Evolutionary conservation across 2,329 filamentous ascomycete species (phyloP).

Genomic region (Lizonia empirigonia): DNA sequence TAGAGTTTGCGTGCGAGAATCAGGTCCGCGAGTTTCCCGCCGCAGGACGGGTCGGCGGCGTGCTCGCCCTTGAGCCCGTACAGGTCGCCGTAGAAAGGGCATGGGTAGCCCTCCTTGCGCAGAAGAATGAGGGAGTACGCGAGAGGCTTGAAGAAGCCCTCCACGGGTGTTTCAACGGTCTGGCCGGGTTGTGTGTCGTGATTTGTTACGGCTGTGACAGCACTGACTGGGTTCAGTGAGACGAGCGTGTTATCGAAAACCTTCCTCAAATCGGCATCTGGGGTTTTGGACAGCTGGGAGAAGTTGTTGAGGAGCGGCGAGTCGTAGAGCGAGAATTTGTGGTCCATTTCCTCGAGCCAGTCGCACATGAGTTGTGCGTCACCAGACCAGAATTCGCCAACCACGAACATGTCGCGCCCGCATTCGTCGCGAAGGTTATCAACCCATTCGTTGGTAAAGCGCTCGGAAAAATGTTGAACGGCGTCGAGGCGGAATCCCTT

Average conservation of each 20-base stretch:
- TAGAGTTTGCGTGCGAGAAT: constrained; percentile 68
- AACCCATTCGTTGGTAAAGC: constrained; percentile 71
- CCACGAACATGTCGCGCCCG: constrained; percentile 63
- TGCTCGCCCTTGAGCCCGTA: constrained; percentile 66
- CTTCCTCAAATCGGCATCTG: constrained; percentile 64
- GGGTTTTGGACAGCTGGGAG: constrained; percentile 61
- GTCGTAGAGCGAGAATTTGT: constrained; percentile 66
- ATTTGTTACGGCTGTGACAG: constrained; percentile 73
- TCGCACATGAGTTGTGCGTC: constrained; percentile 60
- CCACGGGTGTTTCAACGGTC: constrained; percentile 66
- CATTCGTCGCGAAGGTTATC: constrained; percentile 56
- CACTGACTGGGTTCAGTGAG: constrained; percentile 57
- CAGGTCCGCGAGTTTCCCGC: constrained; percentile 62
- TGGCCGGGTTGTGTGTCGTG: constrained; percentile 73
- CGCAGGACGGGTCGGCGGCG: constrained; percentile 59
- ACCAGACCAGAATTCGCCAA: constrained; percentile 73
- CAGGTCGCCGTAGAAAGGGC: constrained; percentile 73
- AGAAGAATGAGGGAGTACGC: constrained; percentile 76
- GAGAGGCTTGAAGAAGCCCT: constrained; percentile 71
- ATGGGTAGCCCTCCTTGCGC: constrained; percentile 66
- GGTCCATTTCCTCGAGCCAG: constrained; percentile 64
- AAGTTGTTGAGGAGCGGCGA: constrained; percentile 72
- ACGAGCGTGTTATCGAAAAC: constrained; percentile 68
- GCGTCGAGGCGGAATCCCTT: constrained; percentile 74
- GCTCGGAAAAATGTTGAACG: constrained; percentile 71